phyloP scores from a whole-genome alignment of 176 grass and related monocot genomes.

The Juncus inflexus region DNA sequence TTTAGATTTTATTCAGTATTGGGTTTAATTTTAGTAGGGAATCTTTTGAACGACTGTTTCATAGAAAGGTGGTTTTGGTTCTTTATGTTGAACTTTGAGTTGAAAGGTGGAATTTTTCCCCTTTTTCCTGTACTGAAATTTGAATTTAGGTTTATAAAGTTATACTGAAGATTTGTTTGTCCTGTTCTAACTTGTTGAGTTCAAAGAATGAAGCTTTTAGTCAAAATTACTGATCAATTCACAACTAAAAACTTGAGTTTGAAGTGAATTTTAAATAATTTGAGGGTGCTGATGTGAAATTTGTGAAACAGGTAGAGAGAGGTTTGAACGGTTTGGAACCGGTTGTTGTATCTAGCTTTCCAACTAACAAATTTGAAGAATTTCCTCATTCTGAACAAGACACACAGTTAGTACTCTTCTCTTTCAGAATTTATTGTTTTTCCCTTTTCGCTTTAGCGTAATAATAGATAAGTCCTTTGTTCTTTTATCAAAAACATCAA shows the following conservation, averaged over 20 bases:
- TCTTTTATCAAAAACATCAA: too few species aligned
- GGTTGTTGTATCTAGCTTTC: constrained; percentile 36
- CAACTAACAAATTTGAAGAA: constrained; percentile 45
- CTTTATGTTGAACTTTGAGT: neutral
- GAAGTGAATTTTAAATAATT: too few species aligned
- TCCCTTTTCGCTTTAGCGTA: too few species aligned
- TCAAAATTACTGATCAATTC: too few species aligned
- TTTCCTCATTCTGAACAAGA: constrained; percentile 28
- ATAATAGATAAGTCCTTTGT: neutral
- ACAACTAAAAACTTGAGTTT: too few species aligned
- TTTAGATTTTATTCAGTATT: too few species aligned
- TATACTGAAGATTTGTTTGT: too few species aligned
- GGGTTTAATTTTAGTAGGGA: neutral
- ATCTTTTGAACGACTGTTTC: neutral
- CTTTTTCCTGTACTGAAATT: too few species aligned
- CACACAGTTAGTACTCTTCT: constrained; percentile 28
- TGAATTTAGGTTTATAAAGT: neutral
- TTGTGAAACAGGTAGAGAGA: constrained; percentile 40
- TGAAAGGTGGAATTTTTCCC: constrained; percentile 1
- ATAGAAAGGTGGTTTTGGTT: too few species aligned
- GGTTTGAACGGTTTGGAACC: constrained; percentile 46
- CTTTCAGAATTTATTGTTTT: neutral
- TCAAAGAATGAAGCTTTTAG: too few species aligned
- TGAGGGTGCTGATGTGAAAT: neutral
- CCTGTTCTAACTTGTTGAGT: too few species aligned